phyloP scores from a whole-genome alignment of 2,329 filamentous ascomycete species.

The Byssothecium circinans region DNA sequence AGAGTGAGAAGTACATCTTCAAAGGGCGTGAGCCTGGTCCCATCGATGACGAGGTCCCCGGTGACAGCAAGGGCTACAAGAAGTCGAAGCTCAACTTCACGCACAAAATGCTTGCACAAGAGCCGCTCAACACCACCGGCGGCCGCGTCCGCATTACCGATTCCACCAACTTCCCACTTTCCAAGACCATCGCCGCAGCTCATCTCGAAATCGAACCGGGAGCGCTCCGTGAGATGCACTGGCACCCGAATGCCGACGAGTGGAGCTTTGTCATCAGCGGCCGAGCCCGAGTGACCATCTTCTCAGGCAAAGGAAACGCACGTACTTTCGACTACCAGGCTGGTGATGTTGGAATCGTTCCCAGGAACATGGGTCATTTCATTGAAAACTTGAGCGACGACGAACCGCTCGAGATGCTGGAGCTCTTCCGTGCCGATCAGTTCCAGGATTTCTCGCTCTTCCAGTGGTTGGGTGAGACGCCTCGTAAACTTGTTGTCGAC shows the following conservation, averaged over 20 bases:
- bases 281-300: constrained; percentile 72
- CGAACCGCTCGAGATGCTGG: constrained; percentile 73
- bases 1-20: constrained; percentile 75
- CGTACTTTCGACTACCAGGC: constrained; percentile 75
- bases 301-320: constrained; percentile 67
- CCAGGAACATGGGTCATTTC: constrained; percentile 76
- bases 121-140: constrained; percentile 66
- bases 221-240: constrained; percentile 77
- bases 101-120: constrained; percentile 71
- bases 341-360: constrained; percentile 77
- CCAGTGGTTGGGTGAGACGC: constrained; percentile 75
- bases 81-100: constrained; percentile 70
- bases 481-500: constrained; percentile 65
- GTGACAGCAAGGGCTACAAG: constrained; percentile 61
- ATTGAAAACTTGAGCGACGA: constrained; percentile 77
- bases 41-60: constrained; percentile 66
- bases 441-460: constrained; percentile 74
- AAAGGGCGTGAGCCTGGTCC: constrained; percentile 65
- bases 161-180: constrained; percentile 74
- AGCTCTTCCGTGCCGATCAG: constrained; percentile 71
- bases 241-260: constrained; percentile 78
- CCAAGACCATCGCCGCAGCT: constrained; percentile 71
- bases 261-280: constrained; percentile 80
- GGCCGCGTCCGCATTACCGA: constrained; percentile 75
- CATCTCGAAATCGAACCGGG: constrained; percentile 72